Conservation (phyloP, 768 basidiomycete genomes). For the Xerocomellus intermedius region DNA sequence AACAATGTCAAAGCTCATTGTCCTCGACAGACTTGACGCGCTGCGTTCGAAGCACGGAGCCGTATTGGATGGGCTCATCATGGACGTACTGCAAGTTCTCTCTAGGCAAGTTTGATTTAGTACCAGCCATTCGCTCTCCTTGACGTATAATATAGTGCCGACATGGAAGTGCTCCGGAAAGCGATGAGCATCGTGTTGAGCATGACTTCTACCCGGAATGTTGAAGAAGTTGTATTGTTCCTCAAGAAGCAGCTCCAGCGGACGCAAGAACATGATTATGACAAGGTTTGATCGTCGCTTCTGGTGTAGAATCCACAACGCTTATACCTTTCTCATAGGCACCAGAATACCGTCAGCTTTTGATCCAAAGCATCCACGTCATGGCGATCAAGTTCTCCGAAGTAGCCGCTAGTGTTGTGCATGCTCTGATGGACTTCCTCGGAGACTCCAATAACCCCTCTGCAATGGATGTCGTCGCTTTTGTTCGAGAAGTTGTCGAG, state of each 20-base stretch:
- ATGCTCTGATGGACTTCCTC: conserved; percentile 91
- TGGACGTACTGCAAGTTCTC: conserved; percentile 93
- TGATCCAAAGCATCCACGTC: conserved; percentile 96
- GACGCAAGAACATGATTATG: conserved; percentile 88
- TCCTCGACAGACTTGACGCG: conserved; percentile 84
- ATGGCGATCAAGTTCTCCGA: conserved; percentile 97
- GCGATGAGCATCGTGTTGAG: conserved; percentile 86
- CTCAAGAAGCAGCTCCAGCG: conserved; percentile 96
- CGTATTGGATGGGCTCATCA: conserved; percentile 86
- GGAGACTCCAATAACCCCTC: conserved; percentile 94
- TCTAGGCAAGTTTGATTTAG: conserved; percentile 51
- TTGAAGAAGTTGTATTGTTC: conserved; percentile 94
- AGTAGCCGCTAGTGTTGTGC: conserved; percentile 92
- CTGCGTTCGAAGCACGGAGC: conserved; percentile 84
- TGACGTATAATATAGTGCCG: conserved; percentile 52
- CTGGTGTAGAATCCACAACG: not conserved
- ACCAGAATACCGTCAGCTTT: conserved; percentile 90
- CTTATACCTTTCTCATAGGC: conserved; percentile 48
- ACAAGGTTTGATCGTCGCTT: conserved; percentile 59
- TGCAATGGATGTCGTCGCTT: conserved; percentile 91
- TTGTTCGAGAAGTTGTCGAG: conserved; percentile 90
- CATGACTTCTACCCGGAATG: conserved; percentile 92
- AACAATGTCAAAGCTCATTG: conserved; percentile 99
- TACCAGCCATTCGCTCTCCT: not conserved
- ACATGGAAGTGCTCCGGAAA: conserved; percentile 95